Evolutionary conservation across 139 green algal genomes (phyloP), one percentile per base, ranked within the genome.

Genomic region (Coccomyxa sp.): DNA sequence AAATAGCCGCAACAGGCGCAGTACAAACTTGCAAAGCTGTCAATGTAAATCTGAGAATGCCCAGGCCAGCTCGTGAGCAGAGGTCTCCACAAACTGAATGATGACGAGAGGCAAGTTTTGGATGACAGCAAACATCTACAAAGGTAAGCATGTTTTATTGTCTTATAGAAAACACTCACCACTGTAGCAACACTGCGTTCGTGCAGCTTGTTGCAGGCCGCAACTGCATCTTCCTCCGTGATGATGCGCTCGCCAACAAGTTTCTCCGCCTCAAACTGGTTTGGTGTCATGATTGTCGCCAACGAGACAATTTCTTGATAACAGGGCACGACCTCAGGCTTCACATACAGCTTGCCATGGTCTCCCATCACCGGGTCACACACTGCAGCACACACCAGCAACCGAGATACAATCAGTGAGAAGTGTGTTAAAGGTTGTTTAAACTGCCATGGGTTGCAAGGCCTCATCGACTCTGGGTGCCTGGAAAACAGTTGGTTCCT

Each of bases 341-440:
- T 59, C 0, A 96, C 88, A 84, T 98, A 99, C 68, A 98, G 81
- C 16, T 85, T 84, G 11, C 94, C 96, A 67, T 98, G 84, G 58
- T 99, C 96, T 12, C 96, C 96, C 89, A 98, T 86, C 9, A 99
- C 96, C 0, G 96, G 96, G 84, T 99, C 96, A 82, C 96, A 99
- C 30, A 98, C 94, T 95, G 89, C 63, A 82, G 32, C 13, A 83
- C 4, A 30, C 7, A 4, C 59, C 38, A 81, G 28, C n/a, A 58
- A 1, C 25, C 1, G 28, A n/a, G n/a, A 45, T 59, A 10, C 75
- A 13, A 25, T 23, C 25, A 58, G 84, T 18, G 82, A 85, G n/a
- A n/a, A n/a, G n/a, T n/a, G n/a, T n/a, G n/a, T n/a, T n/a, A n/a
- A n/a, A n/a, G n/a, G n/a, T n/a, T n/a, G n/a, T n/a, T n/a, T n/a